These are phyloP conservation scores for Chlorella sp. DNA, from an alignment of 139 green algal genomes.

Conservation along the genomic window DNA sequence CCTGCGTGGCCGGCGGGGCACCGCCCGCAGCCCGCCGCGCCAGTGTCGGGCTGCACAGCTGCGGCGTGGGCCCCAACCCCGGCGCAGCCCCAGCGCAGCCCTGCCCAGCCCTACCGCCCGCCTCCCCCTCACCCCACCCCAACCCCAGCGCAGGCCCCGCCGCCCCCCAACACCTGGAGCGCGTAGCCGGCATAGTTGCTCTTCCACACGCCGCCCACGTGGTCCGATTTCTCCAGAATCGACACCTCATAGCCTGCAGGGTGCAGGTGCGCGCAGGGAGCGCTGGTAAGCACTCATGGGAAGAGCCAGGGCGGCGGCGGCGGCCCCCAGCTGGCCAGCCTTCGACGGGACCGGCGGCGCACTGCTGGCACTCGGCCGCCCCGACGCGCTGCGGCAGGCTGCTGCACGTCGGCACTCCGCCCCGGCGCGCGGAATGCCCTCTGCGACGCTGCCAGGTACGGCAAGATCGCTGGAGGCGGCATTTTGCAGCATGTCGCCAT, in stretches of 20 bases:
- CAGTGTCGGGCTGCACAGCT: no score
- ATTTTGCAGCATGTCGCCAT: background rate
- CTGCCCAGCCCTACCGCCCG: no score
- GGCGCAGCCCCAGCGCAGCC: no score
- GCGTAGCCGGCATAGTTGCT: slow-evolving; percentile 14
- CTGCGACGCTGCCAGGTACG: background rate
- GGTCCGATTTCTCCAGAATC: background rate
- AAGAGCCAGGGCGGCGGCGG: no score
- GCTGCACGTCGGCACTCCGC: background rate
- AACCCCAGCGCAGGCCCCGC: background rate
- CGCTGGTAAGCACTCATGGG: no score
- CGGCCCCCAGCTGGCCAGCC: background rate
- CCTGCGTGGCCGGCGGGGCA: no score
- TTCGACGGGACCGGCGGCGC: background rate
- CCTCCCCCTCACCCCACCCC: background rate
- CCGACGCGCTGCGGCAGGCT: background rate
- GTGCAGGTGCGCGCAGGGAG: background rate
- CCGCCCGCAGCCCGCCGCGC: no score
- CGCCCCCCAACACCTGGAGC: background rate
- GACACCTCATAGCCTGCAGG: background rate
- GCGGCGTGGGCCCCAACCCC: no score
- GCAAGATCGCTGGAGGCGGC: background rate
- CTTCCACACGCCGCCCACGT: slow-evolving; percentile 19
- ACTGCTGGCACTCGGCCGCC: no score
- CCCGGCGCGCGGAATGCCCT: background rate